phyloP scores from a whole-genome alignment of 1,284 basidiomycete genomes.

The Ustilago xerochloae region DNA sequence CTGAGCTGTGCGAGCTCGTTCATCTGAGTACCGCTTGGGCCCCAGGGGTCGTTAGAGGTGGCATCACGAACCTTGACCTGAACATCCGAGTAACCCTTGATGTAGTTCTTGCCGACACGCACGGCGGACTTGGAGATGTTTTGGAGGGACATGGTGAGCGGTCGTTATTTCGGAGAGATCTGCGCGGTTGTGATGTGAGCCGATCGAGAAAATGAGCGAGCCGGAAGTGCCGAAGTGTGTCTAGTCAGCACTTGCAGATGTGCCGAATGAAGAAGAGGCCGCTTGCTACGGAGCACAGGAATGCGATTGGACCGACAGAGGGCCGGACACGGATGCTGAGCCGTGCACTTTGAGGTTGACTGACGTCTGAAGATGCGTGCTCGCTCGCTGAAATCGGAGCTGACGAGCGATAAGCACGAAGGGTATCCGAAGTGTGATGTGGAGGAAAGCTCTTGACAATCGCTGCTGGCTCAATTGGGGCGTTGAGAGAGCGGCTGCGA shows the following conservation, averaged over 20 bases:
- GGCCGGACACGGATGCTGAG: no score
- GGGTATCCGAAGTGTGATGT: slow-evolving; percentile 3
- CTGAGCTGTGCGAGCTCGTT: slow-evolving; percentile 98
- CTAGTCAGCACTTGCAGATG: no score
- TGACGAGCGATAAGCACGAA: background rate
- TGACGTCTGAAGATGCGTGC: no score
- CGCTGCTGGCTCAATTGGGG: background rate
- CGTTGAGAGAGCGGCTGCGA: background rate
- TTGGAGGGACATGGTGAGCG: slow-evolving; percentile 58
- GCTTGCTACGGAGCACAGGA: no score
- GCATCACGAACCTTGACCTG: slow-evolving; percentile 96
- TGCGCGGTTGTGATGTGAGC: background rate
- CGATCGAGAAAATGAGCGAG: background rate
- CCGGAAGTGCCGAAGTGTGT: background rate
- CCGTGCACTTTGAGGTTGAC: no score
- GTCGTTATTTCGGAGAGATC: background rate
- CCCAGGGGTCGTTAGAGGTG: slow-evolving; percentile 99
- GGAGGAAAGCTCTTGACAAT: background rate
- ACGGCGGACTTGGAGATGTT: slow-evolving; percentile 66
- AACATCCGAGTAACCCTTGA: slow-evolving; percentile 70
- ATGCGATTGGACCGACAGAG: no score
- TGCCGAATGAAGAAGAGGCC: no score
- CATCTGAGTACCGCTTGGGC: slow-evolving; percentile 94
- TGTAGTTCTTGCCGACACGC: slow-evolving; percentile 67
- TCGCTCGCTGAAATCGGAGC: background rate